Base-by-base conservation (phyloP, 176 grass and related monocot genomes). In the Cocos nucifera region DNA sequence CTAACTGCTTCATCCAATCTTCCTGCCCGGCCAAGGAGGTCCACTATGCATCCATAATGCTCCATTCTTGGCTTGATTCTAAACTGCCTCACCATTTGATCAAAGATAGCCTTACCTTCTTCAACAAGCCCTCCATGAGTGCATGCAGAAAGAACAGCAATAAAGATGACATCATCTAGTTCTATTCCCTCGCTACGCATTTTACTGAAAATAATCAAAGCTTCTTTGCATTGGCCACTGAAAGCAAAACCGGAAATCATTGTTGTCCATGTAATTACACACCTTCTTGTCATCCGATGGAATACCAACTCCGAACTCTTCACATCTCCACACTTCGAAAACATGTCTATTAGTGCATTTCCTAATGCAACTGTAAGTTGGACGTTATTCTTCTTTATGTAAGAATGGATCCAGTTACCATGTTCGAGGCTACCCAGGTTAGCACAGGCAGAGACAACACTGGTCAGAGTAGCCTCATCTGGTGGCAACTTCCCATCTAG, bases 161-260 rank as follows among this genome's bases (percentile, higher is more conserved):
- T 35, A 27, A 83, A 83, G 1, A 75, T 62, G 2, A 72, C 69
- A 48, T 48, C 70, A 74, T 83, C 81, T 64, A 54, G 63, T 65
- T 73, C 24, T 18, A 83, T 26, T 70, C 70, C 70, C 61, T 57
- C 65, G 50, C 39, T 64, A 19, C 81, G 74, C 70, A 83, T 78
- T 55, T 77, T 28, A 50, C 50, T 55, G 44, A 78, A 78, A 22
- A 70, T 3, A 26, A 62, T 22, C 22, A 78, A 17, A 8, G 81
- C 81, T 56, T 83, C 75, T 66, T 16, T 61, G 59, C 77, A 61
- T 6, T 22, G 54, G 17, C 81, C 81, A 61, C 78, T 83, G 51
- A 70, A 83, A 61, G 75, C 81, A 70, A 83, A 61, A 9, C 75
- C 81, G 60, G 75, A 78, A 19, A 83, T 78, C 75, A 83, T 83